These are phyloP conservation scores for Yamadazyma mexicana DNA, from an alignment of 1,139 yeast species.

Conservation along the genomic window DNA sequence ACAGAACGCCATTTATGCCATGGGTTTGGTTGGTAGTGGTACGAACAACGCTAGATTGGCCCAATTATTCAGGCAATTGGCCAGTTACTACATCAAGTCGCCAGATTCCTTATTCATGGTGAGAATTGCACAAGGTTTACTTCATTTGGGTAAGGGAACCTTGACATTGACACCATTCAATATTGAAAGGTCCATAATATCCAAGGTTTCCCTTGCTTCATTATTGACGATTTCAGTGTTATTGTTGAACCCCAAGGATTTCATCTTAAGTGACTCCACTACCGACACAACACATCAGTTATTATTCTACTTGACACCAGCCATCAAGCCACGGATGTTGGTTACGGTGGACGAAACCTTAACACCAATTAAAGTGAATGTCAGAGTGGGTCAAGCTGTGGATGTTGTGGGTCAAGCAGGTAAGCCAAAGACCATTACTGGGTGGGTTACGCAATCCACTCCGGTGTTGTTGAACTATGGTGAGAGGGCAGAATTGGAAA, in stretches of 20 bases:
- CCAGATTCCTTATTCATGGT: constrained; percentile 91
- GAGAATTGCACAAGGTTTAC: constrained; percentile 90
- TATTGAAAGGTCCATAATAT: constrained; percentile 82
- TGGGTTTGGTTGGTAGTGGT: constrained; percentile 99
- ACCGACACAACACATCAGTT: constrained; percentile 70
- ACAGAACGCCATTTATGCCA: constrained; percentile 88
- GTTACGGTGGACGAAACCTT: constrained; percentile 89
- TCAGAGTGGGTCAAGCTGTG: constrained; percentile 97
- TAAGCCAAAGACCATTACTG: constrained; percentile 96
- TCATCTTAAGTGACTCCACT: constrained; percentile 51
- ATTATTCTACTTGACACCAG: constrained; percentile 83
- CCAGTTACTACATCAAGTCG: constrained; percentile 88
- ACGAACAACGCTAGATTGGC: constrained; percentile 98
- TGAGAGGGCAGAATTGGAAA: constrained; percentile 96
- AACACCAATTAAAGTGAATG: constrained; percentile 88
- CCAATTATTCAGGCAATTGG: constrained; percentile 90
- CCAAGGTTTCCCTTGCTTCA: constrained; percentile 89
- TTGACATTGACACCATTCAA: constrained; percentile 86
- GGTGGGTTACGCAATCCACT: constrained; percentile 98
- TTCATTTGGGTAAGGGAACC: constrained; percentile 96
- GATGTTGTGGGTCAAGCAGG: constrained; percentile 99
- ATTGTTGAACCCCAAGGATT: constrained; percentile 77
- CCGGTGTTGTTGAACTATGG: constrained; percentile 93
- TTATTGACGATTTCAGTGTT: constrained; percentile 83
- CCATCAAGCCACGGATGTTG: constrained; percentile 90